phyloP scores from a whole-genome alignment of 108 stramenopile species.

The Stephanodiscus minutulus region DNA sequence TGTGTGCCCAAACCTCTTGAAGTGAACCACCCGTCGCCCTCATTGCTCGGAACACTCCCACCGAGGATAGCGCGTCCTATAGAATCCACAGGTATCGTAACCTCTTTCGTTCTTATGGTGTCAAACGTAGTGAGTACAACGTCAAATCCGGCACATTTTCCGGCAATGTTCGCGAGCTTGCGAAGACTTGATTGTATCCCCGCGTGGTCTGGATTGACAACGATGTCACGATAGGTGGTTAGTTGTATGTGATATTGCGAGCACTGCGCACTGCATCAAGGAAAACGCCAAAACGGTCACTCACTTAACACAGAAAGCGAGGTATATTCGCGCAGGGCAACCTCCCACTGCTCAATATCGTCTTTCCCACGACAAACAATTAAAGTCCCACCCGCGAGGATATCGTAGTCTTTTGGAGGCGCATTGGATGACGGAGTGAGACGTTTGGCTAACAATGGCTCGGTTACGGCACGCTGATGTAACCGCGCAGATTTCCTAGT shows the following conservation, averaged over 20 bases:
- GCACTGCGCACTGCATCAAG: not conserved
- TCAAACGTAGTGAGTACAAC: too few species aligned
- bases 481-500: slow-evolving; percentile 18
- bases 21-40: slow-evolving; percentile 53
- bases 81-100: slow-evolving; percentile 54
- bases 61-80: slow-evolving; percentile 51
- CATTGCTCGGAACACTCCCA: slow-evolving; percentile 26
- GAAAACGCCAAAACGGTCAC: not conserved
- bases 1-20: slow-evolving; percentile 42
- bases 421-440: slow-evolving; percentile 16
- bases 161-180: slow-evolving; percentile 51
- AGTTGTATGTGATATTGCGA: not conserved
- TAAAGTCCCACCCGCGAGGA: slow-evolving; percentile 54
- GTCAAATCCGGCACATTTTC: too few species aligned
- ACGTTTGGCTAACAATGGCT: slow-evolving; percentile 7
- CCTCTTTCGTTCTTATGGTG: slow-evolving; percentile 62
- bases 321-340: slow-evolving; percentile 61
- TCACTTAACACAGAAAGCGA: slow-evolving; percentile 58
- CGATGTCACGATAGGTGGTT: not conserved
- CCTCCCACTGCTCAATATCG: slow-evolving; percentile 58
- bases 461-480: slow-evolving; percentile 24
- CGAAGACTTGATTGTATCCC: slow-evolving; percentile 51
- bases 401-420: slow-evolving; percentile 21
- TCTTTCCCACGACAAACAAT: slow-evolving; percentile 60
- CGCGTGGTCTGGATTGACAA: slow-evolving; percentile 43